Conservation (phyloP, 345 rosid genomes). For the Raphanus raphanistrum region DNA sequence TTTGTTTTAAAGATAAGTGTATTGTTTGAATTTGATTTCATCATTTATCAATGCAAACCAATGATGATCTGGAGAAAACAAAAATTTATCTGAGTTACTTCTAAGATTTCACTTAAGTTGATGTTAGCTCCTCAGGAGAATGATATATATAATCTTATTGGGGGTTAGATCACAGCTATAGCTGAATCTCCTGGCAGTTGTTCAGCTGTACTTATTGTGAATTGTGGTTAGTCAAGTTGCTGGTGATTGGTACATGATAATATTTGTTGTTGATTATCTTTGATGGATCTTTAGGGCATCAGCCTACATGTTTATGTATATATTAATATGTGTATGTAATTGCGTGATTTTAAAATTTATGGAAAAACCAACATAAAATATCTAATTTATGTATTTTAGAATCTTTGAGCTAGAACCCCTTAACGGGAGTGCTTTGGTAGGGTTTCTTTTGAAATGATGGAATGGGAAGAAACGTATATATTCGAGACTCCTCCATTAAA, state of each 20-base stretch:
- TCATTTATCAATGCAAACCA: not conserved
- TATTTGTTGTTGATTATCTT: not conserved
- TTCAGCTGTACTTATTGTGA: not conserved
- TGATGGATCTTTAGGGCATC: not conserved
- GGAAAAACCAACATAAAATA: too few species aligned
- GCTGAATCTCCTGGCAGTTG: not conserved
- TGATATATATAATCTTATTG: not conserved
- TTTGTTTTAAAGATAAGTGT: not conserved
- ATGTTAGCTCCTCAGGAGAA: not conserved
- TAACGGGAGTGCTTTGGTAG: too few species aligned
- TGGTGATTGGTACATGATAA: not conserved
- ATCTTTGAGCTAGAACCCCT: too few species aligned
- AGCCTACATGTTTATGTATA: too few species aligned
- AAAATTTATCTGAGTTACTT: not conserved
- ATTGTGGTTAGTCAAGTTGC: not conserved
- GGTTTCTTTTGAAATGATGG: too few species aligned
- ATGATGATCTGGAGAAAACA: not conserved
- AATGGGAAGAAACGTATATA: too few species aligned
- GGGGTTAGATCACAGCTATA: not conserved
- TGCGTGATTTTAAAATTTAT: too few species aligned
- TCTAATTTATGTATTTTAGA: too few species aligned
- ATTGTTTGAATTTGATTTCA: not conserved
- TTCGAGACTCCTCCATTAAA: too few species aligned
- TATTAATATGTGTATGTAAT: too few species aligned
- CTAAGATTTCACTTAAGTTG: not conserved